These are phyloP conservation scores for Alternaria incomplexa DNA, from an alignment of 2,329 filamentous ascomycete species.

Conservation along the genomic window DNA sequence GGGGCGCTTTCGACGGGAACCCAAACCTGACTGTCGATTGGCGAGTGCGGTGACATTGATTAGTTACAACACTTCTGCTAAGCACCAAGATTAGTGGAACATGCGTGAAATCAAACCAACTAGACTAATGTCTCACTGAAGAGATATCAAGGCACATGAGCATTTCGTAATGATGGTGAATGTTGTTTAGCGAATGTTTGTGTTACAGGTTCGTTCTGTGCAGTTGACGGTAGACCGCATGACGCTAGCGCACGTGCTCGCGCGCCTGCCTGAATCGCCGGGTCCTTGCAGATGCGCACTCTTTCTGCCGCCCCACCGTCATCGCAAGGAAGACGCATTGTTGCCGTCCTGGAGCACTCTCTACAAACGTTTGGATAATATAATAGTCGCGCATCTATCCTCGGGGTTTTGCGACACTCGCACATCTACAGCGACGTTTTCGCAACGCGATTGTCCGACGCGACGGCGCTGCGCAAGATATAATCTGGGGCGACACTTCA, in stretches of 20 bases:
- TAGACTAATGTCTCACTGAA: not conserved
- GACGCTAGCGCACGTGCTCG: constrained; percentile 13
- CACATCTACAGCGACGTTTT: not conserved
- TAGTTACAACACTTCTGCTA: not conserved
- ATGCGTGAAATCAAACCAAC: too few relatives aligned
- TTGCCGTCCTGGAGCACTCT: not conserved
- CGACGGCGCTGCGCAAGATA: constrained; percentile 4
- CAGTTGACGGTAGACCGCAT: not conserved
- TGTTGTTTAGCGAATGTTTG: not conserved
- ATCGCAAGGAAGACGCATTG: not conserved
- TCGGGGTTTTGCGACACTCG: not conserved
- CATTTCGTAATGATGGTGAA: not conserved
- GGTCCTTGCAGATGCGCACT: constrained; percentile 2
- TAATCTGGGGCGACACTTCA: not conserved
- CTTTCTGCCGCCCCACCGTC: constrained; percentile 11
- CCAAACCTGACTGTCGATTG: too few relatives aligned
- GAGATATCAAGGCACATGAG: not conserved
- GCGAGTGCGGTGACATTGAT: too few relatives aligned
- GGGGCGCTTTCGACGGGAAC: too few relatives aligned
- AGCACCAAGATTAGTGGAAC: not conserved
- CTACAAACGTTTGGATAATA: not conserved
- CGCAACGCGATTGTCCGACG: constrained; percentile 6
- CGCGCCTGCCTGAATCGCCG: constrained; percentile 9
- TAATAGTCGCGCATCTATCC: not conserved
- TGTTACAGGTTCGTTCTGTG: not conserved